Base-by-base conservation (phyloP, 202 grass and related monocot species). In the Brachypodium distachyon region DNA sequence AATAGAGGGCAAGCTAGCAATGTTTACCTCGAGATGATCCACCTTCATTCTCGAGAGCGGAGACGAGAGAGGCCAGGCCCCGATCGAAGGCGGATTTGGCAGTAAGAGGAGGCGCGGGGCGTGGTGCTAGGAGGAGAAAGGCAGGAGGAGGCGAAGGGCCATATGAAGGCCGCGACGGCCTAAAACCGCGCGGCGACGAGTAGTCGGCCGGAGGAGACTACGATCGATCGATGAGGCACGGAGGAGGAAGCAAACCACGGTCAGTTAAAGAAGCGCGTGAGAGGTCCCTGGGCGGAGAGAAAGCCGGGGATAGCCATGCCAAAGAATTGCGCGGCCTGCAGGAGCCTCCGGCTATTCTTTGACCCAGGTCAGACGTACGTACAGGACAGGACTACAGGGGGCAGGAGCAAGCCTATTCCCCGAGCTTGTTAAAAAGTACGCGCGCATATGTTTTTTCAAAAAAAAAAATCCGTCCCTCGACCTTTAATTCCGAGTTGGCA, bases 91-190 rank as follows among this genome's bases (percentile, higher is more conserved):
- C n/a, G 4, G 33, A 38, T 75, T 37, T 37, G 22, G 64, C 1
- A 44, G 55, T 70, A 34, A 56, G 39, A n/a, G n/a, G n/a, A n/a
- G n/a, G n/a, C n/a, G n/a, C 14, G 67, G 37, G 9, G 17, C 46
- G 2, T 1, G 6, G 0, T 16, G 0, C 27, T 46, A 69, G 10
- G 16, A 69, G 10, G 16, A 46, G 28, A 17, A 32, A 53, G 3
- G n/a, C n/a, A n/a, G 1, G 0, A 79, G 4, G 36, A 66, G 14
- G 33, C 26, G 17, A 55, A 69, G 68, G 61, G 81, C 81, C 86
- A 84, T 83, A 14, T 47, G 43, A 68, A 79, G 60, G 47, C 79
- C 78, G 57, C 65, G 17, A 49, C 25, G 79, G 36, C 50, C 58
- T 47, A 34, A 7, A 38, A 16, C 7, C 48, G 49, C 29, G 48